phyloP scores from a whole-genome alignment of 192 early-diverging fungal species.

The Paraglomus occultum region DNA sequence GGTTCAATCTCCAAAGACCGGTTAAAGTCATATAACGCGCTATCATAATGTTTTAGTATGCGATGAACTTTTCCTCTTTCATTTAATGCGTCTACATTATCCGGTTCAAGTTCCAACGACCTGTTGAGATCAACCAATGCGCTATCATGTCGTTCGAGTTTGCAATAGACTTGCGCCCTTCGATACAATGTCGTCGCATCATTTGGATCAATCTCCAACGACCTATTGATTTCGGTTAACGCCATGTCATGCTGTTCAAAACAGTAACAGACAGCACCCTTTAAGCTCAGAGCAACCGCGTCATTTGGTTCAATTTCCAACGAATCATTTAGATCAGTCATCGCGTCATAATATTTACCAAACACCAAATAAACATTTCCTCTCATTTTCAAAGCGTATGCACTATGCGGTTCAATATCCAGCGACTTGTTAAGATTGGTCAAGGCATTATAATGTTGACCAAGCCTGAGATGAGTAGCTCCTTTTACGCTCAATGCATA shows the following conservation, averaged over 20 bases:
- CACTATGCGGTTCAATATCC: not conserved
- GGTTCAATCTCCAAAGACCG: not conserved
- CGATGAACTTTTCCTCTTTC: conserved; percentile 10
- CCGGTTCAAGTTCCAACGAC: not conserved
- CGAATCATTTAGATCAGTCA: too few relatives aligned
- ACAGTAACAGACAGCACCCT: too few relatives aligned
- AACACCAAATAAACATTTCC: too few relatives aligned
- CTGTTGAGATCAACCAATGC: conserved; percentile 11
- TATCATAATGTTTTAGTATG: not conserved
- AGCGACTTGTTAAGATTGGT: not conserved
- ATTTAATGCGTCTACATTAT: conserved; percentile 7
- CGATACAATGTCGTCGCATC: conserved; percentile 13
- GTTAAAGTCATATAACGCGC: not conserved
- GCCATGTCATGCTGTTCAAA: not conserved
- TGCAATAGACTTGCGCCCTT: not conserved
- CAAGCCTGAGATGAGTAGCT: not conserved
- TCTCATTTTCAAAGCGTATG: too few relatives aligned
- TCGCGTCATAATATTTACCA: too few relatives aligned
- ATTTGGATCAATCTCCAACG: not conserved
- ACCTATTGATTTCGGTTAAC: conserved; percentile 1
- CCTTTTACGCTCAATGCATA: conserved; percentile 12
- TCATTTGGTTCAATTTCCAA: too few relatives aligned
- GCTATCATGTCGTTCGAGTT: not conserved
- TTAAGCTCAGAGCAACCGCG: too few relatives aligned
- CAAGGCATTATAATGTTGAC: not conserved